phyloP scores from a whole-genome alignment of 1,139 yeast genomes.

The Zygoascus hellenicus region DNA sequence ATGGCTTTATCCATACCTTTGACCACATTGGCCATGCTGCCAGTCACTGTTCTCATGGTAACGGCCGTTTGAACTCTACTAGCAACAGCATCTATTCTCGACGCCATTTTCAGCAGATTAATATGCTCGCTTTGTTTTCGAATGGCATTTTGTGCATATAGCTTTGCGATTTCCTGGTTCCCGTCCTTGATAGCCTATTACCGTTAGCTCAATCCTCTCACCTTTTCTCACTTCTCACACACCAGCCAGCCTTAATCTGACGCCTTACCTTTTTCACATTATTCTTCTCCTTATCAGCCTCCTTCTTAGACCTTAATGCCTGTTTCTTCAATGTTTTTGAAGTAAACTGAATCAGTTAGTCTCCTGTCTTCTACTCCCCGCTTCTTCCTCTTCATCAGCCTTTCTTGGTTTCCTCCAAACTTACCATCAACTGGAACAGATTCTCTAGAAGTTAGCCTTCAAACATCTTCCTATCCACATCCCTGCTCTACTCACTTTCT shows the following conservation, averaged over 20 bases:
- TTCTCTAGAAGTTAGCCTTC: slow-evolving; percentile 36
- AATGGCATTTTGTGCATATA: slow-evolving; percentile 94
- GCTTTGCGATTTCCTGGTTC: slow-evolving; percentile 85
- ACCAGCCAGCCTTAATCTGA: too few species aligned
- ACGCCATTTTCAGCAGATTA: slow-evolving; percentile 73
- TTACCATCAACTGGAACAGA: slow-evolving; percentile 42
- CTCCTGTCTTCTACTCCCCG: too few species aligned
- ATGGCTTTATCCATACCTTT: slow-evolving; percentile 95
- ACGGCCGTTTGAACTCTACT: slow-evolving; percentile 96
- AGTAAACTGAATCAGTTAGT: slow-evolving; percentile 50
- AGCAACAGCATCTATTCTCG: slow-evolving; percentile 93
- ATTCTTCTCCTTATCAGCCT: slow-evolving; percentile 79
- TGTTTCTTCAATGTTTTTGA: slow-evolving; percentile 90
- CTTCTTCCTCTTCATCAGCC: too few species aligned
- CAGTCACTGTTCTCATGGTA: slow-evolving; percentile 90
- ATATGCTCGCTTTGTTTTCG: slow-evolving; percentile 85
- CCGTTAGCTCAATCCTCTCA: background rate
- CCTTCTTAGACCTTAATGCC: slow-evolving; percentile 85
- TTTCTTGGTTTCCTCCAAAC: too few species aligned
- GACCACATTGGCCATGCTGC: slow-evolving; percentile 89
- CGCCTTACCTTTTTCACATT: slow-evolving; percentile 67
- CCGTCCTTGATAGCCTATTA: slow-evolving; percentile 67
- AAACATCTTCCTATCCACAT: background rate
- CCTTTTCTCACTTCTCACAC: too few species aligned
- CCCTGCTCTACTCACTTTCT: slow-evolving; percentile 40